These are phyloP conservation scores for Fomitopsis serialis DNA, from an alignment of 768 basidiomycete species.

Conservation along the genomic window DNA sequence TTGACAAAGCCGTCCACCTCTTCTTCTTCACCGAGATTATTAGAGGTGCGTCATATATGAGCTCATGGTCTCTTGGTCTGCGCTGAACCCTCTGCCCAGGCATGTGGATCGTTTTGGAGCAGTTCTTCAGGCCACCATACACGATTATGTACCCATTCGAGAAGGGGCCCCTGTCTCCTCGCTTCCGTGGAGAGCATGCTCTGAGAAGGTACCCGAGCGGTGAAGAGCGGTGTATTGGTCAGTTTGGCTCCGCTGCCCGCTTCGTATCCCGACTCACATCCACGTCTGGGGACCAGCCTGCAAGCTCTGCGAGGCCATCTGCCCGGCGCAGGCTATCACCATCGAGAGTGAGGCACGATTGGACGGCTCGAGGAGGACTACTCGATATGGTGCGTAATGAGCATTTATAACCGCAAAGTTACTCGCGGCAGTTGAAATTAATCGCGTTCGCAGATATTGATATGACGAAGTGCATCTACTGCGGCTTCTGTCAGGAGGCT, in stretches of 20 bases:
- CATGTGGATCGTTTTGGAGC: slow-evolving; percentile 95
- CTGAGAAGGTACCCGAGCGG: slow-evolving; percentile 94
- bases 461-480: slow-evolving; percentile 99
- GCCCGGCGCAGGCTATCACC: slow-evolving; percentile 98
- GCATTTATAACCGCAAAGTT: neutral
- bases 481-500: slow-evolving; percentile 99
- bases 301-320: slow-evolving; percentile 98
- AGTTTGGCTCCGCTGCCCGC: slow-evolving; percentile 23
- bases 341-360: slow-evolving; percentile 96
- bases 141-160: slow-evolving; percentile 99
- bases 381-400: slow-evolving; percentile 77
- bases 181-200: slow-evolving; percentile 98
- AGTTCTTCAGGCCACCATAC: slow-evolving; percentile 92
- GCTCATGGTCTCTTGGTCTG: neutral
- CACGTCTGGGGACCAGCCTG: slow-evolving; percentile 57
- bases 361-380: slow-evolving; percentile 95
- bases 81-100: slow-evolving; percentile 40
- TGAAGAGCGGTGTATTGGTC: slow-evolving; percentile 98
- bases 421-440: neutral
- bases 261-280: neutral
- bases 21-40: slow-evolving; percentile 99
- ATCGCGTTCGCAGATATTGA: slow-evolving; percentile 69
- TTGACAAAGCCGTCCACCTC: slow-evolving; percentile 92
- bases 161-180: slow-evolving; percentile 95
- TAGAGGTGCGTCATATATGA: slow-evolving; percentile 56